Conservation (phyloP, 306 rosid species). For the Cajanus cajan region DNA sequence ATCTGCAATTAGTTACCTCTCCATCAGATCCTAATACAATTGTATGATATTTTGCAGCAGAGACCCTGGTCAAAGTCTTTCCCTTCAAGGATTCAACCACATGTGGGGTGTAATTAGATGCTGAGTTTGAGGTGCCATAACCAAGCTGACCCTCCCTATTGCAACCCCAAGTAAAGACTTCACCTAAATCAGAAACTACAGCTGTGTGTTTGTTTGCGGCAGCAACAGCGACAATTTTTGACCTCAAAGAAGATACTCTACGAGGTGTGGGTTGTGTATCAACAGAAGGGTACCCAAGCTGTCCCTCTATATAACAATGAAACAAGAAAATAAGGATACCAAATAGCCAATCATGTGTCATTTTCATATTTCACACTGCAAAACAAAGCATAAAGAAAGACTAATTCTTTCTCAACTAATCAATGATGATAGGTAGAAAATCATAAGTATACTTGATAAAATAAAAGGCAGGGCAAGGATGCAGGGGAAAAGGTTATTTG, state of each 20-base stretch:
- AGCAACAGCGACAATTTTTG: constrained; percentile 79
- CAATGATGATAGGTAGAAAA: not conserved
- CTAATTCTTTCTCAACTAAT: constrained; percentile 7
- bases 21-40: constrained; percentile 90
- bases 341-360: constrained; percentile 12
- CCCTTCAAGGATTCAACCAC: constrained; percentile 95
- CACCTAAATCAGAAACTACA: constrained; percentile 84
- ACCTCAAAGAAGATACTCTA: constrained; percentile 76
- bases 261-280: constrained; percentile 97
- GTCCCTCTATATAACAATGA: constrained; percentile 75
- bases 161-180: constrained; percentile 95
- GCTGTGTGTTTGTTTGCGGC: constrained; percentile 99
- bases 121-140: constrained; percentile 96
- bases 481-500: constrained; percentile 4
- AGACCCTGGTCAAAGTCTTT: constrained; percentile 64
- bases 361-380: constrained; percentile 10
- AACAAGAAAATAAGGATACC: constrained; percentile 16
- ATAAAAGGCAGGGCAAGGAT: constrained; percentile 11
- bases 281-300: constrained; percentile 94
- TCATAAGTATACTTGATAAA: not conserved
- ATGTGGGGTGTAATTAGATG: constrained; percentile 87
- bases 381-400: constrained; percentile 19
- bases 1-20: constrained; percentile 62
- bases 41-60: constrained; percentile 92
- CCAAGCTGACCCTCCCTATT: constrained; percentile 97